Evolutionary conservation across 2,329 filamentous ascomycete species (phyloP), one percentile per base, ranked within the genome.

Genomic region (Hymenotorrendiella dingleyae): DNA sequence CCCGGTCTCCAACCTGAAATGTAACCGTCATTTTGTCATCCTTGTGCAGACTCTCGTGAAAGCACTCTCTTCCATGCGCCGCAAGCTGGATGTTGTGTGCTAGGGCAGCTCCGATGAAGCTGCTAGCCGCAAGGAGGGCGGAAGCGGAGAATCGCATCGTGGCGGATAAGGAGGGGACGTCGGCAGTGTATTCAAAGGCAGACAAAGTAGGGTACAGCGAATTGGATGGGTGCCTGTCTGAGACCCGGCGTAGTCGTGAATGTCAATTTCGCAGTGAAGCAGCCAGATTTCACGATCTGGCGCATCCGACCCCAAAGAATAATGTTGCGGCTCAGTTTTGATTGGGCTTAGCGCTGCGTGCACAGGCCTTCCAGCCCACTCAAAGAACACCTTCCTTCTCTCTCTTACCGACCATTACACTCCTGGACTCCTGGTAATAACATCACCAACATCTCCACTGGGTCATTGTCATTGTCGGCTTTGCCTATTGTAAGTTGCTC

Each of bases 21-120:
- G 90, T 94, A 47, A 98, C 90, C 7, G 89, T 96, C 93, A 98
- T 98, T 68, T 84, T 86, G 72, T 98, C 93, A 67, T 95, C 93
- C 64, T 77, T 80, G 72, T 94, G 91, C 47, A 98, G 80, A 57
- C 74, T 68, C 72, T 98, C 93, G 73, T 95, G 86, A 76, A 97
- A 98, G 74, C 93, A 98, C 73, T 98, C 93, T 68, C 89, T 80
- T 62, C 88, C 86, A 69, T 98, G 89, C 57, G 90, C 84, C 50
- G 84, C 84, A 61, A 98, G 82, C 66, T 93, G 87, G 68, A 98
- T 97, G 73, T 94, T 97, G 78, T 98, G 93, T 57, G 87, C 88
- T 54, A 78, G 65, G 49, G 78, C 74, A 54, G 82, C 74, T 57
- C 79, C 76, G 57, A 62, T 42, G 32, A 61, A 40, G 32, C 47